Percentiles rank a stretch among this genome's conserved stretches.
phyloP scores from a whole-genome alignment of 495 filamentous ascomycete genomes.

The Lophiostoma macrostomum region DNA sequence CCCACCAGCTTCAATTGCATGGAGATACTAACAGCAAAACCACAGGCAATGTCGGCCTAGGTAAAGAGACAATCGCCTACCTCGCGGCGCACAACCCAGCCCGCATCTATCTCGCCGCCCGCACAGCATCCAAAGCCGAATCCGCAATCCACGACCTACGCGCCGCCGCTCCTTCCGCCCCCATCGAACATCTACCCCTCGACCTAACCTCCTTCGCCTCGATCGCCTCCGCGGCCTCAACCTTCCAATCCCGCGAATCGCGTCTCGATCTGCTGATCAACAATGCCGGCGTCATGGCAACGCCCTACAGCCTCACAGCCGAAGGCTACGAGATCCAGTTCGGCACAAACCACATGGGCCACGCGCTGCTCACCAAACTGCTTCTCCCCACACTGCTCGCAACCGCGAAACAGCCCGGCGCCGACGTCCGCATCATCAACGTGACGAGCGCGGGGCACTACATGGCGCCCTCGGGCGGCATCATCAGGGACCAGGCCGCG shows the following conservation, averaged over 20 bases:
- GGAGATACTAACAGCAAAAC: slow-evolving; percentile 39
- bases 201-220: slow-evolving; percentile 50
- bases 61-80: slow-evolving; percentile 51
- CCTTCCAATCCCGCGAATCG: slow-evolving; percentile 40
- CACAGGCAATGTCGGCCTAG: slow-evolving; percentile 55
- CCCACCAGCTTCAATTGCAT: not conserved
- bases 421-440: slow-evolving; percentile 37
- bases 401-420: slow-evolving; percentile 22
- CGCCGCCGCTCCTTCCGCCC: slow-evolving; percentile 37
- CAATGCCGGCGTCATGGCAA: slow-evolving; percentile 34
- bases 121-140: slow-evolving; percentile 51
- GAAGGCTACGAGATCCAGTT: slow-evolving; percentile 58
- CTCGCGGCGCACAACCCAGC: slow-evolving; percentile 52
- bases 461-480: slow-evolving; percentile 21
- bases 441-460: slow-evolving; percentile 23
- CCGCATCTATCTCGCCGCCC: slow-evolving; percentile 56
- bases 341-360: slow-evolving; percentile 42
- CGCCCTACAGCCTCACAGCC: slow-evolving; percentile 21
- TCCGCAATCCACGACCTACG: slow-evolving; percentile 46
- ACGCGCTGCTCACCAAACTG: slow-evolving; percentile 32
- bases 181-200: slow-evolving; percentile 45
- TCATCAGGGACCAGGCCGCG: slow-evolving; percentile 16
- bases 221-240: slow-evolving; percentile 45
- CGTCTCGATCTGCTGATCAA: slow-evolving; percentile 34
- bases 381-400: slow-evolving; percentile 25